phyloP scores from a whole-genome alignment of 2,329 filamentous ascomycete genomes.

The Scedosporium dehoogii region DNA sequence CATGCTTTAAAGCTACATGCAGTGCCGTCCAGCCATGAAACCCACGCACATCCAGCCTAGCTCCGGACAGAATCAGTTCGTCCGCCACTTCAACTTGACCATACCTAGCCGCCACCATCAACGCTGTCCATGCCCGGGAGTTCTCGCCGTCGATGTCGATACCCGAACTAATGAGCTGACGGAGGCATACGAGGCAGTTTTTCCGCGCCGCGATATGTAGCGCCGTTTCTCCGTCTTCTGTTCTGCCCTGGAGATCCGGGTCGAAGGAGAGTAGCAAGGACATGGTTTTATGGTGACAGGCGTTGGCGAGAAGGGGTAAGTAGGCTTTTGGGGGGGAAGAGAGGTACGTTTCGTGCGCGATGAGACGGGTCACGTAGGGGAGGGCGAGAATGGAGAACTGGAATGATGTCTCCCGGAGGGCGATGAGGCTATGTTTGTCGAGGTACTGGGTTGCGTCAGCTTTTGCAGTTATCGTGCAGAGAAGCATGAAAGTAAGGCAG shows the following conservation, averaged over 20 bases:
- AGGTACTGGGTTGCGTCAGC: background rate
- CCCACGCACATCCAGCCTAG: background rate
- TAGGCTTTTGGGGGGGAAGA: background rate
- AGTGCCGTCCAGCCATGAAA: background rate
- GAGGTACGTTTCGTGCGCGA: background rate
- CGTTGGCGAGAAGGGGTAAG: background rate
- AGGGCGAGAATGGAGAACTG: background rate
- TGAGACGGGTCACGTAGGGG: background rate
- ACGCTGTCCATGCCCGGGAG: background rate
- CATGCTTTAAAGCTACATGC: background rate
- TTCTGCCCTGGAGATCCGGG: background rate
- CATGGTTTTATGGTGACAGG: background rate
- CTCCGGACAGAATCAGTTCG: background rate
- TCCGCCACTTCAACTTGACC: background rate
- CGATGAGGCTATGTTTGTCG: background rate
- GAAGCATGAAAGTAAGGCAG: too few relatives aligned
- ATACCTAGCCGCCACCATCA: background rate
- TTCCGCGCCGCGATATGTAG: background rate
- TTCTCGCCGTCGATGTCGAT: background rate
- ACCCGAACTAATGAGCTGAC: background rate
- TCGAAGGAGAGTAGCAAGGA: background rate
- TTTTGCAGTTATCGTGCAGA: background rate
- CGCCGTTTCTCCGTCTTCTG: background rate
- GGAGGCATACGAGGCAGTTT: background rate
- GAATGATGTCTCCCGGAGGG: background rate